Percentiles rank a stretch among this genome's conserved stretches.
Evolutionary conservation across 1,284 basidiomycete genomes (phyloP).

Genomic region (Schizophyllum amplum): DNA sequence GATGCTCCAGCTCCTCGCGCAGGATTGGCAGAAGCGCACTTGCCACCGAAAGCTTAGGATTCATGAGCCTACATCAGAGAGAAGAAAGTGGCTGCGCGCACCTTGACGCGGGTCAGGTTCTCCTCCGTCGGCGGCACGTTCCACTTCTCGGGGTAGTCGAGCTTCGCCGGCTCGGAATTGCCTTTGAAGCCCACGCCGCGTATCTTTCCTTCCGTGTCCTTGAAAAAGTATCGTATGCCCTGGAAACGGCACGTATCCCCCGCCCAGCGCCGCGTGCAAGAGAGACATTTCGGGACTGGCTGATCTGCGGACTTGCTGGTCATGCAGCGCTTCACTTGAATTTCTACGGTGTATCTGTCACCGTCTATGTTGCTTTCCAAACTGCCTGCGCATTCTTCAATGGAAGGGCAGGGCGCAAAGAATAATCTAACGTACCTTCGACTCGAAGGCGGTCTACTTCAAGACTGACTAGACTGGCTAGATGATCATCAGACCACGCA

Average conservation of each 20-base stretch:
- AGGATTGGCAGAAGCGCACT: constrained; percentile 62
- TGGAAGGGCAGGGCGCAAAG: background rate
- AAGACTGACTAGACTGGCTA: background rate
- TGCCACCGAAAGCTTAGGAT: constrained; percentile 39
- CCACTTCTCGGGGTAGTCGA: constrained; percentile 64
- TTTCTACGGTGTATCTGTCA: constrained; percentile 25
- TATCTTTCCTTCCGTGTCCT: constrained; percentile 47
- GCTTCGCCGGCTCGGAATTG: constrained; percentile 42
- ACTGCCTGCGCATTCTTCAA: background rate
- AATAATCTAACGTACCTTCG: background rate
- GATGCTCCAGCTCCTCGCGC: constrained; percentile 60
- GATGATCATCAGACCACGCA: background rate
- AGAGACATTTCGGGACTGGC: constrained; percentile 67
- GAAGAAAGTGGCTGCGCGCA: constrained; percentile 19
- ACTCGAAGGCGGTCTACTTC: background rate
- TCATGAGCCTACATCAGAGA: constrained; percentile 11
- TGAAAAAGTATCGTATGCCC: constrained; percentile 64
- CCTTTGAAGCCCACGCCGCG: constrained; percentile 56
- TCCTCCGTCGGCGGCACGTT: constrained; percentile 42
- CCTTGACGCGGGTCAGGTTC: constrained; percentile 55
- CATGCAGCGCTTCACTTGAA: constrained; percentile 74
- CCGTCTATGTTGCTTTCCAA: background rate
- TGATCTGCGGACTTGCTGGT: constrained; percentile 65
- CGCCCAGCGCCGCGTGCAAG: constrained; percentile 75
- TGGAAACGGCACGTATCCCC: constrained; percentile 79